Percentiles rank a stretch among this genome's conserved stretches.
phyloP scores from a whole-genome alignment of 1,284 basidiomycete genomes.

The Earliella scabrosa region DNA sequence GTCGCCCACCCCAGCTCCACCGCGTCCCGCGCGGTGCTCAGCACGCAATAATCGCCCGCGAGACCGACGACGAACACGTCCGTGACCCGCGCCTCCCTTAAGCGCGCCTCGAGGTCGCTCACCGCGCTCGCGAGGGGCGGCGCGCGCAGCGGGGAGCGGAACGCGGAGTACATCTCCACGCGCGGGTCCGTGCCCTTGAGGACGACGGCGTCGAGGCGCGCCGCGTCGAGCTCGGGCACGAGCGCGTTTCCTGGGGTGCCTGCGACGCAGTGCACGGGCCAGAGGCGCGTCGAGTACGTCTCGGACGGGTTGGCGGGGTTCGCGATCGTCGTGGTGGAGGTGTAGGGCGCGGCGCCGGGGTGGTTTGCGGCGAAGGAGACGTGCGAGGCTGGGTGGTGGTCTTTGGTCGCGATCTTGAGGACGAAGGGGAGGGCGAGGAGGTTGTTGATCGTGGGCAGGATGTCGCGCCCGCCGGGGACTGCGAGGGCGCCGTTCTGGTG shows the following conservation, averaged over 20 bases:
- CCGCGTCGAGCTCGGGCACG: slow-evolving; percentile 39
- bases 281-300: slow-evolving; percentile 50
- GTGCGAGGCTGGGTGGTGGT: slow-evolving; percentile 61
- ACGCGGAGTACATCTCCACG: slow-evolving; percentile 60
- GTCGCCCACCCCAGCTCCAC: slow-evolving; percentile 46
- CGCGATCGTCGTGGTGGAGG: slow-evolving; percentile 38
- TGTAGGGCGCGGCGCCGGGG: slow-evolving; percentile 43
- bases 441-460: slow-evolving; percentile 48
- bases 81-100: slow-evolving; percentile 41
- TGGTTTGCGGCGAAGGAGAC: slow-evolving; percentile 69
- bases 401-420: slow-evolving; percentile 50
- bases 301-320: slow-evolving; percentile 38
- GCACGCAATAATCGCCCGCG: slow-evolving; percentile 67
- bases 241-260: slow-evolving; percentile 47
- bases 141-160: slow-evolving; percentile 40
- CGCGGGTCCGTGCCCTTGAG: slow-evolving; percentile 39
- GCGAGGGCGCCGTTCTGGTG: slow-evolving; percentile 54
- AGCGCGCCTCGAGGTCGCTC: slow-evolving; percentile 39
- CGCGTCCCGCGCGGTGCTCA: slow-evolving; percentile 47
- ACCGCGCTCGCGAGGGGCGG: slow-evolving; percentile 38
- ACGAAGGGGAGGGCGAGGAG: slow-evolving; percentile 47
- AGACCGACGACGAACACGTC: slow-evolving; percentile 59
- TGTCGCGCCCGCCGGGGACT: slow-evolving; percentile 48
- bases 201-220: slow-evolving; percentile 37
- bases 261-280: slow-evolving; percentile 66